Conservation (phyloP, 2,329 filamentous ascomycete species). For the Calycina herbarum region DNA sequence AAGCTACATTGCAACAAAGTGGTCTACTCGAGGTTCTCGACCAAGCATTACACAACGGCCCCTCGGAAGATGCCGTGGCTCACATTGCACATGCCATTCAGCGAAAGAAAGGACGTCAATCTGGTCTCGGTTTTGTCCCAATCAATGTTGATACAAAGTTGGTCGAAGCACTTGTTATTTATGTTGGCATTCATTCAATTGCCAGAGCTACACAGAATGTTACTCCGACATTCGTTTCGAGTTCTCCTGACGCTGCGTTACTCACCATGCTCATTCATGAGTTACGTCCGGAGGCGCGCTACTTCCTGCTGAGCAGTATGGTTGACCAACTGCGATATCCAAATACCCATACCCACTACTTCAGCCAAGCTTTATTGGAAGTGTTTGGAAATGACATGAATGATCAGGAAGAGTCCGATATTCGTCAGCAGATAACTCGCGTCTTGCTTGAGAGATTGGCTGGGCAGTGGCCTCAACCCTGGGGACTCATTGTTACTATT, state of each 20-base stretch:
- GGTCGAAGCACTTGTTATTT: constrained; percentile 80
- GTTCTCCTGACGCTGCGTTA: constrained; percentile 67
- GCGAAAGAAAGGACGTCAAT: constrained; percentile 55
- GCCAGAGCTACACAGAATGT: constrained; percentile 57
- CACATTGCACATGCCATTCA: constrained; percentile 75
- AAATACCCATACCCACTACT: constrained; percentile 89
- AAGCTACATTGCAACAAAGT: constrained; percentile 49
- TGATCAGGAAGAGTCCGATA: constrained; percentile 74
- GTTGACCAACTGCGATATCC: constrained; percentile 90
- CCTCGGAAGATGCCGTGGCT: constrained; percentile 71
- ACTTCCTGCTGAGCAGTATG: constrained; percentile 81
- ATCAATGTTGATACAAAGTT: constrained; percentile 69
- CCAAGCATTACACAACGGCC: constrained; percentile 59
- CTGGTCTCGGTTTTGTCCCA: constrained; percentile 65
- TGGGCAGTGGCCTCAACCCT: constrained; percentile 89
- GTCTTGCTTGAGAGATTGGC: constrained; percentile 85
- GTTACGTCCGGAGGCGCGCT: constrained; percentile 74
- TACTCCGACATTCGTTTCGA: constrained; percentile 62
- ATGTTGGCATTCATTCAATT: constrained; percentile 74
- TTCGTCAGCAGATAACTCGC: constrained; percentile 88
- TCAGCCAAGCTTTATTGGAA: constrained; percentile 80
- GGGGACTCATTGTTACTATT: constrained; percentile 87
- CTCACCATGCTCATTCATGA: constrained; percentile 76
- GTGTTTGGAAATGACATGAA: constrained; percentile 76
- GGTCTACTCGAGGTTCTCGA: constrained; percentile 62